These are phyloP conservation scores for Nothophaeocryptopus gaeumannii DNA, from an alignment of 2,329 filamentous ascomycete genomes.

Conservation along the genomic window DNA sequence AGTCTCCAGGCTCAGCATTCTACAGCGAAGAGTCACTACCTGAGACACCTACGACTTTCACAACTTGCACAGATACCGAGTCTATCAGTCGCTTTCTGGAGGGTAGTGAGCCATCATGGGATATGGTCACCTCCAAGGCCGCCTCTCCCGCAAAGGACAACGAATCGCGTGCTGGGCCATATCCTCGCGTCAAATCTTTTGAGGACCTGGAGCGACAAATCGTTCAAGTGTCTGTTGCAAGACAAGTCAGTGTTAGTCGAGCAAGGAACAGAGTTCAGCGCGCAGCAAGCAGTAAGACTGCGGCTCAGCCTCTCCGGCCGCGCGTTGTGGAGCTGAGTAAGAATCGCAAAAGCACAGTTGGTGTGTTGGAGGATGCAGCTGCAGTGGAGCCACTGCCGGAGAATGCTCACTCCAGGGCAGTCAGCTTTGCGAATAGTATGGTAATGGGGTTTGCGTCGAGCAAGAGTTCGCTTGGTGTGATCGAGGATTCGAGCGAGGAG, in stretches of 20 bases:
- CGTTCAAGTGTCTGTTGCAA: slow-evolving; percentile 31
- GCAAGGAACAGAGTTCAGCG: slow-evolving; percentile 25
- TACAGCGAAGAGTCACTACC: slow-evolving; percentile 31
- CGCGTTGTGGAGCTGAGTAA: slow-evolving; percentile 32
- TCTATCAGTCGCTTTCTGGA: slow-evolving; percentile 16
- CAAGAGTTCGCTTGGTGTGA: too few species aligned
- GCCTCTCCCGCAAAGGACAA: neutral
- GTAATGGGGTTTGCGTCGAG: too few species aligned
- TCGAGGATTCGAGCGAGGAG: too few species aligned
- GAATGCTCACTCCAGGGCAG: slow-evolving; percentile 10
- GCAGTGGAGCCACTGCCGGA: slow-evolving; percentile 11
- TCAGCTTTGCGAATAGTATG: slow-evolving; percentile 5
- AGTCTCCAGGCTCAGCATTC: slow-evolving; percentile 22
- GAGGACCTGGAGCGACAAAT: slow-evolving; percentile 30
- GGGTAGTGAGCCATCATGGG: slow-evolving; percentile 18
- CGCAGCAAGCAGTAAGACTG: slow-evolving; percentile 21
- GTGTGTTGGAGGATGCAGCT: slow-evolving; percentile 26
- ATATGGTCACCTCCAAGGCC: slow-evolving; percentile 12
- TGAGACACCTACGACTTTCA: slow-evolving; percentile 28
- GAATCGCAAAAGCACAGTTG: slow-evolving; percentile 34
- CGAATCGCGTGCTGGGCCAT: slow-evolving; percentile 7
- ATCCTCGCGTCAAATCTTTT: slow-evolving; percentile 23
- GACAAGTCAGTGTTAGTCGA: slow-evolving; percentile 30
- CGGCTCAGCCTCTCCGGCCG: slow-evolving; percentile 31
- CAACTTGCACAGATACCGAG: slow-evolving; percentile 24